Evolutionary conservation across 495 filamentous ascomycete genomes (phyloP).

Genomic region (Talaromyces liani): DNA sequence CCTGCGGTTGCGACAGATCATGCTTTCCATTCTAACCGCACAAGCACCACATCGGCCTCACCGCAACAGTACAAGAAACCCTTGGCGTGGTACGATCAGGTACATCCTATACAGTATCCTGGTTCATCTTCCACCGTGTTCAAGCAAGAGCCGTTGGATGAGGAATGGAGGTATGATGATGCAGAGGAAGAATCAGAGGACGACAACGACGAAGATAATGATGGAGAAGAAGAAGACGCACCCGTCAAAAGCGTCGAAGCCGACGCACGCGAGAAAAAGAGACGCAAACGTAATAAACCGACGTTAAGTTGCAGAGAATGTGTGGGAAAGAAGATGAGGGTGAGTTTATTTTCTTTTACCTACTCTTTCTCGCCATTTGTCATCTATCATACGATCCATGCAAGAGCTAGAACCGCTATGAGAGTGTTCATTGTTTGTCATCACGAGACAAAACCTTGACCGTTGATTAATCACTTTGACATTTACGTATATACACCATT

Average conservation of each 20-base stretch:
- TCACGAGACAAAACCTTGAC: background rate
- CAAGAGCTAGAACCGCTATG: background rate
- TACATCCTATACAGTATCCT: background rate
- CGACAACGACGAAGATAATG: background rate
- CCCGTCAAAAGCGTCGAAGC: background rate
- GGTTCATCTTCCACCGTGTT: background rate
- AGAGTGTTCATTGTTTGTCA: background rate
- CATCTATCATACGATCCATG: background rate
- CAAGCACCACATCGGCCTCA: background rate
- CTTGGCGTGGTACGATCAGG: background rate
- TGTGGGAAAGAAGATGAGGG: constrained; percentile 65
- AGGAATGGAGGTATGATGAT: background rate
- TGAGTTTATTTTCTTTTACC: constrained; percentile 19
- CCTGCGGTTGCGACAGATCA: background rate
- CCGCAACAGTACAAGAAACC: background rate
- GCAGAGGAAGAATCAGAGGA: background rate
- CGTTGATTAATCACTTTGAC: background rate
- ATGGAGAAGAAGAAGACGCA: background rate
- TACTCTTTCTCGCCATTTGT: background rate
- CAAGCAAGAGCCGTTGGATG: background rate
- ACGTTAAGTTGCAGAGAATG: constrained; percentile 67
- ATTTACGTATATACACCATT: background rate
- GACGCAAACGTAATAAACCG: constrained; percentile 70
- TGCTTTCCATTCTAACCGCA: background rate
- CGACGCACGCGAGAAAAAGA: constrained; percentile 38